These are phyloP conservation scores for Penicillium parvum DNA, from an alignment of 495 filamentous ascomycete genomes.

Conservation along the genomic window DNA sequence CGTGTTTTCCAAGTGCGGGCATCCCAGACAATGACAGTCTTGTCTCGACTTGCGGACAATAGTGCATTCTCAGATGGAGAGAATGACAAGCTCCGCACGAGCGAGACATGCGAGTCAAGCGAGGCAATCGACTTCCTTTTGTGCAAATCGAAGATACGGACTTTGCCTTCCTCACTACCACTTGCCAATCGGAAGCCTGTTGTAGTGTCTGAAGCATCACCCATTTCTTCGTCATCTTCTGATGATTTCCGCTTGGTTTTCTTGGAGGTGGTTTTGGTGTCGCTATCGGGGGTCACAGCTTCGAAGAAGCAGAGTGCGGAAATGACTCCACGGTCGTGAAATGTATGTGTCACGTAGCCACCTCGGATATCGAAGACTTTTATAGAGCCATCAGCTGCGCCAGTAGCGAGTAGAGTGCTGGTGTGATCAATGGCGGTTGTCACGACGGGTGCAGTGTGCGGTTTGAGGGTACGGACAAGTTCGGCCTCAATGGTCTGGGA, in stretches of 20 bases:
- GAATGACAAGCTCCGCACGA: slow-evolving; percentile 80
- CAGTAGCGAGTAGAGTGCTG: slow-evolving; percentile 85
- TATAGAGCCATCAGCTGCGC: slow-evolving; percentile 82
- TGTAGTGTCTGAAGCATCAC: slow-evolving; percentile 37
- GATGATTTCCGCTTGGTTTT: slow-evolving; percentile 35
- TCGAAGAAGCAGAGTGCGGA: slow-evolving; percentile 92
- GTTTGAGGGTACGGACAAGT: slow-evolving; percentile 75
- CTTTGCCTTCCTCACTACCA: slow-evolving; percentile 86
- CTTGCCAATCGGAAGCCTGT: slow-evolving; percentile 76
- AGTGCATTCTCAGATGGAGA: slow-evolving; percentile 67
- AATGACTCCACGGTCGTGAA: slow-evolving; percentile 85
- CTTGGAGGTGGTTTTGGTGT: slow-evolving; percentile 28
- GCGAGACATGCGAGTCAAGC: slow-evolving; percentile 87
- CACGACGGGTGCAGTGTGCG: slow-evolving; percentile 85
- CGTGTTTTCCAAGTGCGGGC: slow-evolving; percentile 76
- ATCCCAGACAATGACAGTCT: slow-evolving; percentile 91
- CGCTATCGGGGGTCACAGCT: slow-evolving; percentile 36
- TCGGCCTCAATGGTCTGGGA: slow-evolving; percentile 55
- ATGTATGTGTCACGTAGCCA: slow-evolving; percentile 90
- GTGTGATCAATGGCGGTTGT: slow-evolving; percentile 78
- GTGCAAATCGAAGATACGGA: slow-evolving; percentile 86
- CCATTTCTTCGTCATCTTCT: slow-evolving; percentile 39
- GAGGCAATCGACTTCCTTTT: slow-evolving; percentile 72
- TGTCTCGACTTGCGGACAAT: slow-evolving; percentile 88
- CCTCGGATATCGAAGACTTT: slow-evolving; percentile 96